These are phyloP conservation scores for Tremella mesenterica DNA, from an alignment of 768 basidiomycete species.

Conservation along the genomic window DNA sequence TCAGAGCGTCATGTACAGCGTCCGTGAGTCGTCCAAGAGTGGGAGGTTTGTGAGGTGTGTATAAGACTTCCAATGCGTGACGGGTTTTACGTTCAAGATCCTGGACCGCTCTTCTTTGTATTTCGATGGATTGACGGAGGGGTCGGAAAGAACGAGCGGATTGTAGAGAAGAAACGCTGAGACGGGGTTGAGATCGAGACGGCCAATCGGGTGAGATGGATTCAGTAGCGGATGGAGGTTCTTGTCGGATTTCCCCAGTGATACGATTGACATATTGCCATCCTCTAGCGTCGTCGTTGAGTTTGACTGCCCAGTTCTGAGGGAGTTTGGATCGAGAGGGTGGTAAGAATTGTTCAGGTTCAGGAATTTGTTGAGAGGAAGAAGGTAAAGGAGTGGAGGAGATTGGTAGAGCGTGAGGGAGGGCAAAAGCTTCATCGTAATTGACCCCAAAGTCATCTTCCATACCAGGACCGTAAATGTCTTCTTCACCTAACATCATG, in stretches of 20 bases:
- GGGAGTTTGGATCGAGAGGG: constrained; percentile 20
- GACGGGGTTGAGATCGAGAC: constrained; percentile 7
- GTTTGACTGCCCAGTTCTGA: constrained; percentile 68
- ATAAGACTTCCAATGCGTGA: not conserved
- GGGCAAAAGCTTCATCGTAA: not conserved
- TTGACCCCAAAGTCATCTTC: not conserved
- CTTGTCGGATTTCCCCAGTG: constrained; percentile 51
- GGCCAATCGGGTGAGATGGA: constrained; percentile 4
- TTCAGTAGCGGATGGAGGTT: constrained; percentile 12
- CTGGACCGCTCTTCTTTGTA: constrained; percentile 11
- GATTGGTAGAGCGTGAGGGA: not conserved
- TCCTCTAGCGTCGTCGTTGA: constrained; percentile 72
- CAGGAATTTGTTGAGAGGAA: constrained; percentile 35
- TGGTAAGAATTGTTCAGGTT: constrained; percentile 17
- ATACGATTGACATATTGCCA: constrained; percentile 70
- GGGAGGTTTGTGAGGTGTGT: constrained; percentile 1
- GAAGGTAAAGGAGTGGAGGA: constrained; percentile 40
- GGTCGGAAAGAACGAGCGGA: no score
- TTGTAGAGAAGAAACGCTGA: constrained; percentile 13
- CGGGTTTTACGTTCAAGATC: constrained; percentile 4
- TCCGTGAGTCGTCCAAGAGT: constrained; percentile 26
- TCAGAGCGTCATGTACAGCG: constrained; percentile 25
- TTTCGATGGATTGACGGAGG: constrained; percentile 13
- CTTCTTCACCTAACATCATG: constrained; percentile 16
- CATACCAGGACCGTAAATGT: constrained; percentile 8